Conservation (phyloP, 2,329 filamentous ascomycete genomes). For the Penicillium glabrum region DNA sequence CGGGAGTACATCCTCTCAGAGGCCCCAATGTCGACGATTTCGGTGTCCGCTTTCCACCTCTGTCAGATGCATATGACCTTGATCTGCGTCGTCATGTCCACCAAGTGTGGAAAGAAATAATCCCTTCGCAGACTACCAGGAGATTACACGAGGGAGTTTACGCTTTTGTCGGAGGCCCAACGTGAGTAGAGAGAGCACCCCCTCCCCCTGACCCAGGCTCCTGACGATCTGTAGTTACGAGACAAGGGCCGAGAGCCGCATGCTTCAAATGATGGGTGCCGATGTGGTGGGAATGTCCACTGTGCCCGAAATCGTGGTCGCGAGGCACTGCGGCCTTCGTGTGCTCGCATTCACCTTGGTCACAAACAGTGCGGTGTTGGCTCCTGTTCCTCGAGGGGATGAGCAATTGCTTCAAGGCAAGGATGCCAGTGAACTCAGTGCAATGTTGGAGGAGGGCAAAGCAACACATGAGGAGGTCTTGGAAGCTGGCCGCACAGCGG, state of each 20-base stretch:
- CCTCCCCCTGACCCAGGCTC: background rate
- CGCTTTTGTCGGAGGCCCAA: slow-evolving; percentile 64
- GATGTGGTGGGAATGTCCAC: slow-evolving; percentile 72
- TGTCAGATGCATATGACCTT: slow-evolving; percentile 67
- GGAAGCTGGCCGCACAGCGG: slow-evolving; percentile 59
- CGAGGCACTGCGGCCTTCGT: slow-evolving; percentile 62
- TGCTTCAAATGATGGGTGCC: slow-evolving; percentile 61
- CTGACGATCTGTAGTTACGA: slow-evolving; percentile 50
- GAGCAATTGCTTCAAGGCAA: slow-evolving; percentile 54
- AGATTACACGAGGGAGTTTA: slow-evolving; percentile 65
- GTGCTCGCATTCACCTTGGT: slow-evolving; percentile 66
- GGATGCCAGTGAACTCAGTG: slow-evolving; percentile 52
- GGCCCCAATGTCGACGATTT: slow-evolving; percentile 64
- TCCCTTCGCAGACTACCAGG: slow-evolving; percentile 46
- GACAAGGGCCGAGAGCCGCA: slow-evolving; percentile 64
- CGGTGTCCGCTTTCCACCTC: slow-evolving; percentile 61
- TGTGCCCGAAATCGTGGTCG: slow-evolving; percentile 67
- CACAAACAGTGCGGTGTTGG: slow-evolving; percentile 63
- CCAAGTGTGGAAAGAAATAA: slow-evolving; percentile 55
- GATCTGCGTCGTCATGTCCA: slow-evolving; percentile 59
- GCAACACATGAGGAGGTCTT: slow-evolving; percentile 67
- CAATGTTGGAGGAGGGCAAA: slow-evolving; percentile 58
- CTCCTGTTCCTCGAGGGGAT: slow-evolving; percentile 59
- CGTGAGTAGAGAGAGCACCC: slow-evolving; percentile 41
- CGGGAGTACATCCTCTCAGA: slow-evolving; percentile 61